phyloP scores from a whole-genome alignment of 768 basidiomycete species.

The Leccinum variicolor region DNA sequence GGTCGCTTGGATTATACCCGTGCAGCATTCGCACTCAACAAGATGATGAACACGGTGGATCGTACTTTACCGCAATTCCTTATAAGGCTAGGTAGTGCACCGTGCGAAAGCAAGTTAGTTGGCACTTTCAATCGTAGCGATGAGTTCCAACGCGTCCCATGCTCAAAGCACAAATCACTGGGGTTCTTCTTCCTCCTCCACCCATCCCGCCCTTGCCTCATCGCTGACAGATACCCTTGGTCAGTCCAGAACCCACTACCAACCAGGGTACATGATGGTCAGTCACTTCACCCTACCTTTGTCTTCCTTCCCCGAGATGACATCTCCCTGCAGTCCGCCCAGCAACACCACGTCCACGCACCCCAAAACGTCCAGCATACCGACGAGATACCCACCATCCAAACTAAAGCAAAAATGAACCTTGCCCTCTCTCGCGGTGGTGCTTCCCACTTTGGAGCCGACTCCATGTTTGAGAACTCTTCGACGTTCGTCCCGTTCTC shows the following conservation, averaged over 20 bases:
- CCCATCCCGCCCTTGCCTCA: conserved; percentile 40
- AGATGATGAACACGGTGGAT: no score
- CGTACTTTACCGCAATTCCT: no score
- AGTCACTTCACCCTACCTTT: conserved; percentile 14
- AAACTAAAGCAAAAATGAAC: conserved; percentile 80
- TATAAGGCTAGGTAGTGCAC: no score
- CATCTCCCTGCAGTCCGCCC: conserved; percentile 46
- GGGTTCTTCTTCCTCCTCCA: conserved; percentile 44
- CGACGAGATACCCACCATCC: conserved; percentile 73
- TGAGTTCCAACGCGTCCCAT: conserved; percentile 30
- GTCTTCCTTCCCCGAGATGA: not conserved
- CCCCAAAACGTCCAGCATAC: conserved; percentile 59
- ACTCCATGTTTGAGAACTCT: conserved; percentile 80
- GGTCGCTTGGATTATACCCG: no score
- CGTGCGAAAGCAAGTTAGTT: conserved; percentile 7
- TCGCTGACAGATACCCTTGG: conserved; percentile 65
- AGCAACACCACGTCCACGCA: conserved; percentile 55
- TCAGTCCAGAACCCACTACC: conserved; percentile 74
- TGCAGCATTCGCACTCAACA: no score
- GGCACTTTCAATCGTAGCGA: conserved; percentile 13
- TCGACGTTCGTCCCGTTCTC: conserved; percentile 19
- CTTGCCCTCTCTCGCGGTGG: conserved; percentile 60
- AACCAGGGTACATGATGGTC: conserved; percentile 80
- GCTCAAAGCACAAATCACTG: conserved; percentile 51
- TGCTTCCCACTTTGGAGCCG: conserved; percentile 73